Percentiles rank a stretch among this genome's conserved stretches.
Evolutionary conservation across 2,329 filamentous ascomycete species (phyloP).

Genomic region (Phyllosticta ampelicida): DNA sequence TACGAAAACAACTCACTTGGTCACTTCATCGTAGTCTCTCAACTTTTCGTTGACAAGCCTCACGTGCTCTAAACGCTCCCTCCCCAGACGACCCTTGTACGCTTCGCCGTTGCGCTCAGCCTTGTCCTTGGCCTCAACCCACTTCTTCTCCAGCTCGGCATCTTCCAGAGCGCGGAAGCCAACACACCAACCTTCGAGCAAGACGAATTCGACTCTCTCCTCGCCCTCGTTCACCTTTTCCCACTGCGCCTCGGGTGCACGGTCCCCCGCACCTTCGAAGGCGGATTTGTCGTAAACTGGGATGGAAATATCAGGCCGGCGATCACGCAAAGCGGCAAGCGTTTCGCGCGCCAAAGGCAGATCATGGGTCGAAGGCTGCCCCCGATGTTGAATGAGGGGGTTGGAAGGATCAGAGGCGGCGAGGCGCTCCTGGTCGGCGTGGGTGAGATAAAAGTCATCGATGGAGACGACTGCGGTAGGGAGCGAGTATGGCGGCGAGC

Average conservation of each 20-base stretch:
- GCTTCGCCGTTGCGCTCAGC: conserved; percentile 32
- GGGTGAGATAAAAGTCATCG: conserved; percentile 80
- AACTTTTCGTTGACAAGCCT: conserved; percentile 48
- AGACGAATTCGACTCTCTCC: conserved; percentile 50
- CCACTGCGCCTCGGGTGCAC: conserved; percentile 54
- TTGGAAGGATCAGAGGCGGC: conserved; percentile 58
- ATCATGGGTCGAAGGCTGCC: conserved; percentile 78
- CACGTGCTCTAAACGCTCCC: conserved; percentile 43
- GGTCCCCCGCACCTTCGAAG: conserved; percentile 66
- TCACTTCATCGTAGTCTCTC: conserved; percentile 47
- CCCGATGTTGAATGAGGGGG: conserved; percentile 66
- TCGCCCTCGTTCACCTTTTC: conserved; percentile 46
- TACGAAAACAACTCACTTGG: conserved; percentile 30
- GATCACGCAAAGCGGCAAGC: conserved; percentile 47
- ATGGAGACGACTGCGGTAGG: conserved; percentile 66
- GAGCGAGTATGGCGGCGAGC: conserved; percentile 46
- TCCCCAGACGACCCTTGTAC: conserved; percentile 40
- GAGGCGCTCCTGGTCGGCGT: conserved; percentile 55
- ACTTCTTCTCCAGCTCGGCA: conserved; percentile 43
- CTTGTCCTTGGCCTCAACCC: conserved; percentile 41
- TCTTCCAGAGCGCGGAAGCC: conserved; percentile 62
- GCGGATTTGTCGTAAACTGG: conserved; percentile 79
- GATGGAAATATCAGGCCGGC: conserved; percentile 44
- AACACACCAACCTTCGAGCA: conserved; percentile 87
- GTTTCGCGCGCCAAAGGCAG: conserved; percentile 51